Evolutionary conservation across 148 eudicot genomes (phyloP), one percentile per base, ranked within the genome.

Genomic region (Gaultheria prostrata): DNA sequence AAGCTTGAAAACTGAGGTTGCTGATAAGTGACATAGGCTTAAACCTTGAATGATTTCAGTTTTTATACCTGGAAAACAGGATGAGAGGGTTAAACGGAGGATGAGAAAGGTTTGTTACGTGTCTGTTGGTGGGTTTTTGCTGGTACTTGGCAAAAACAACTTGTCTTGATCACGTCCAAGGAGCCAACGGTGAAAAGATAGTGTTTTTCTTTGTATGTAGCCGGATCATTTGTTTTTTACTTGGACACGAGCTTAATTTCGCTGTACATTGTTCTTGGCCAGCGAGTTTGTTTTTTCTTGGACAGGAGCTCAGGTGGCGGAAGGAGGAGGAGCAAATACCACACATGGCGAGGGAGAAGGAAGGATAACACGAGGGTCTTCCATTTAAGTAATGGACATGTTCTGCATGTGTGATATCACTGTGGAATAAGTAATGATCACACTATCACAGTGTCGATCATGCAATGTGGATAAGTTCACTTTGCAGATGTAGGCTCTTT

Each of bases 81-180:
- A 80, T 18, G 72, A 54, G 80, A 82, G 56, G 71, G n/a, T 61
- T 57, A 1, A 57, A 57, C 7, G 63, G 71, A 14, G 73, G 43
- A 59, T 79, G 74, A 59, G 82, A 71, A 83, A 10, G 20, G 49
- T 1, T 28, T 49, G 39, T 83, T 89, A 91, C 89, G 93, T 91
- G 93, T 91, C 89, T 51, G 21, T 30, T 12, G 26, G 39, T 61
- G 88, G 84, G 81, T 74, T 82, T 89, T 83, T 79, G 84, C 59
- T 84, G 87, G 85, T 74, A 89, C 89, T 80, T 90, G 88, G 86
- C 93, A 86, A 83, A 84, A 81, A 26, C 57, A 80, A 82, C 88
- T 85, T 85, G 83, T 83, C 28, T 88, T 11, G 49, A 86, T 76
- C 87, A 90, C 87, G 92, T 88, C 82, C 50, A 78, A 28, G 35